A percentile compares a stretch with the other conserved stretches of the same genome.
These are phyloP conservation scores for Suillus brevipes DNA, from an alignment of 768 basidiomycete genomes.

Conservation along the genomic window DNA sequence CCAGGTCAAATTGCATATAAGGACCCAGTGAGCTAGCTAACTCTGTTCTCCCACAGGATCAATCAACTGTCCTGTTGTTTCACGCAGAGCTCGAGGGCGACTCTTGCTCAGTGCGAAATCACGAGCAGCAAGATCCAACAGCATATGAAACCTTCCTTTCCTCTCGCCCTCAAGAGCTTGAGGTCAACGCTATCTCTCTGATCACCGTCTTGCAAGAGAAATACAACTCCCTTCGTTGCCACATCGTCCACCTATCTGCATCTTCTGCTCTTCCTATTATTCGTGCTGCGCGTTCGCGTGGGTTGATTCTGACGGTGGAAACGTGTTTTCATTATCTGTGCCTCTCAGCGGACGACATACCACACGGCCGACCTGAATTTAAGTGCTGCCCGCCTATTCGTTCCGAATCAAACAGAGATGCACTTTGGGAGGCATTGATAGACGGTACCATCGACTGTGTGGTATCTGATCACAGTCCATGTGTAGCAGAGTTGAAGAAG, in stretches of 20 bases:
- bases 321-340: constrained; percentile 98
- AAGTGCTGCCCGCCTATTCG: constrained; percentile 98
- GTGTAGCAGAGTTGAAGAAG: constrained; percentile 78
- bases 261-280: constrained; percentile 78
- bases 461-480: constrained; percentile 96
- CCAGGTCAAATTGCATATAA: constrained; percentile 46
- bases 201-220: constrained; percentile 63
- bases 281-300: constrained; percentile 61
- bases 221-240: constrained; percentile 73
- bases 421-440: constrained; percentile 77
- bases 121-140: constrained; percentile 42
- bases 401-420: constrained; percentile 65
- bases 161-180: constrained; percentile 81
- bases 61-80: constrained; percentile 76
- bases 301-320: constrained; percentile 83
- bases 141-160: constrained; percentile 80
- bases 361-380: constrained; percentile 77
- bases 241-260: constrained; percentile 95
- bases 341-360: constrained; percentile 71
- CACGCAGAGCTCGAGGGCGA: constrained; percentile 82
- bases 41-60: constrained; percentile 45
- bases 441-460: constrained; percentile 89
- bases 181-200: constrained; percentile 78
- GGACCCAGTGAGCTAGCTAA: constrained; percentile 1
- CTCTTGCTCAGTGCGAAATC: constrained; percentile 15